Evolutionary conservation across 2,329 filamentous ascomycete genomes (phyloP).

Genomic region (Aureobasidium namibiae): DNA sequence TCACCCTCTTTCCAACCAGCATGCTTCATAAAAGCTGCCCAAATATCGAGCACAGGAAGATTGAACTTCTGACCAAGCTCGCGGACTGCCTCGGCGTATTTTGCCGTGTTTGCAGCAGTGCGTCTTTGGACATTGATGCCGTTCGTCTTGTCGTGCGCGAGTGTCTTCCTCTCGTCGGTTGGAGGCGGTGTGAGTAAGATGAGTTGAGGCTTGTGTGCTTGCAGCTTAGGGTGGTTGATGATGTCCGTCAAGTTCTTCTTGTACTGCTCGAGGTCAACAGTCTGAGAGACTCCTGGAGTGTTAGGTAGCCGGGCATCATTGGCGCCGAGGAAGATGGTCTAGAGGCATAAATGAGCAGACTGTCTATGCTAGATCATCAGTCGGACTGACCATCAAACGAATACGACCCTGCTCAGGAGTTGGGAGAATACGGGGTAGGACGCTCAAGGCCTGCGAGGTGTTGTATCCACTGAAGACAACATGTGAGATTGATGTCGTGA

Average conservation of each 20-base stretch:
- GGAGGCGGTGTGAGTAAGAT: slow-evolving; percentile 78
- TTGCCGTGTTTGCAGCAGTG: slow-evolving; percentile 54
- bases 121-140: slow-evolving; percentile 32
- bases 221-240: slow-evolving; percentile 60
- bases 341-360: neutral
- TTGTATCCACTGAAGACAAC: slow-evolving; percentile 62
- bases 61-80: slow-evolving; percentile 49
- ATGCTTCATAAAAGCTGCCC: slow-evolving; percentile 65
- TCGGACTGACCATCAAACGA: slow-evolving; percentile 53
- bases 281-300: slow-evolving; percentile 53
- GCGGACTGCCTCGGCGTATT: slow-evolving; percentile 58
- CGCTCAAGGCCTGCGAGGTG: slow-evolving; percentile 62
- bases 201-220: slow-evolving; percentile 59
- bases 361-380: neutral
- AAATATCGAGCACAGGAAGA: slow-evolving; percentile 68
- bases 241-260: slow-evolving; percentile 64
- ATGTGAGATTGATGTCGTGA: neutral
- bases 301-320: slow-evolving; percentile 74
- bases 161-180: slow-evolving; percentile 64
- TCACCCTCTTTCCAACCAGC: slow-evolving; percentile 45
- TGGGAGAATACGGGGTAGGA: slow-evolving; percentile 64
- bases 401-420: slow-evolving; percentile 53
- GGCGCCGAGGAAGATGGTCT: slow-evolving; percentile 78
- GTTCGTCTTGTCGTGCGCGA: slow-evolving; percentile 35
- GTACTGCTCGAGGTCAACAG: slow-evolving; percentile 70